A percentile compares a stretch with the other conserved stretches of the same genome.
These are phyloP conservation scores for bread wheat (Triticum aestivum) DNA, from an alignment of 176 grass and related monocot genomes.

Conservation along the genomic window DNA sequence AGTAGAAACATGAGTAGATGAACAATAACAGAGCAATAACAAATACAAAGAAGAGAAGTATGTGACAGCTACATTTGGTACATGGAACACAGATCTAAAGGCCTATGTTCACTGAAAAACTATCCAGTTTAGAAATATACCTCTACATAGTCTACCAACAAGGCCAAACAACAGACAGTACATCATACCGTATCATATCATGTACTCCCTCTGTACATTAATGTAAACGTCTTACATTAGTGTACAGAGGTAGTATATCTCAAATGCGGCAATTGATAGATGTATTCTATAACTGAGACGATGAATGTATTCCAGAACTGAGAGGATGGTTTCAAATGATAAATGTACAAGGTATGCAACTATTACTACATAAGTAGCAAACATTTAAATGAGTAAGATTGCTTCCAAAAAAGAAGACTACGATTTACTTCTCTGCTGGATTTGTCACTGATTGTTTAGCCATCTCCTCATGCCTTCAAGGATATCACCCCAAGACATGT, in stretches of 20 bases:
- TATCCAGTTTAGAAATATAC: background rate
- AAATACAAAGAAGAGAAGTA: background rate
- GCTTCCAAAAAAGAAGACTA: background rate
- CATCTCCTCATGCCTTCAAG: background rate
- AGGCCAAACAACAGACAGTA: slow-evolving; percentile 14
- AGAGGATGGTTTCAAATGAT: background rate
- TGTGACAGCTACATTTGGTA: background rate
- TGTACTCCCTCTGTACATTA: background rate
- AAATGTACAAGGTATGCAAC: background rate
- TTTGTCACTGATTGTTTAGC: background rate
- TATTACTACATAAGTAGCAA: background rate
- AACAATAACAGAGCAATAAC: background rate
- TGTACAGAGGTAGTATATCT: background rate
- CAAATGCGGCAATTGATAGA: background rate
- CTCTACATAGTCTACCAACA: background rate
- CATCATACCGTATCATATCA: background rate
- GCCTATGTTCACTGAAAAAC: background rate
- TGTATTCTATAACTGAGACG: background rate
- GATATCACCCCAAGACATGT: background rate
- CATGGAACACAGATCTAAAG: background rate
- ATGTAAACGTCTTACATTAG: too few relatives aligned
- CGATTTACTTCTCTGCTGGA: background rate
- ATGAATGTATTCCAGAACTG: background rate
- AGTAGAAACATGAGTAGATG: background rate
- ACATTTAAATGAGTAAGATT: background rate